These are phyloP conservation scores for Bauhinia variegata DNA, from an alignment of 306 rosid species.

Conservation along the genomic window DNA sequence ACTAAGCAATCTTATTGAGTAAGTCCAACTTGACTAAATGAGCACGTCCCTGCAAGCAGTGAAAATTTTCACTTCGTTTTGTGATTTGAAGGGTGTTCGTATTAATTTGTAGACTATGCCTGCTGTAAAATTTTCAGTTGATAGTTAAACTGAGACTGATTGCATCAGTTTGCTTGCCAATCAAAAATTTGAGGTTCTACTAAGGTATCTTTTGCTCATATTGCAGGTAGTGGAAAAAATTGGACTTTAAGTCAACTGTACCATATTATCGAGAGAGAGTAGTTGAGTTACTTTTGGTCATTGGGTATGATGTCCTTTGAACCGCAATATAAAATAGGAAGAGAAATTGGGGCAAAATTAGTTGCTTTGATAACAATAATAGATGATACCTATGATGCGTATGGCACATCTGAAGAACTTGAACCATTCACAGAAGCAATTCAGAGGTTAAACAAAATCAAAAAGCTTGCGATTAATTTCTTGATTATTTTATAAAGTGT, in stretches of 20 bases:
- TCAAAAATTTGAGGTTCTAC: not conserved
- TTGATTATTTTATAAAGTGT: too few species aligned
- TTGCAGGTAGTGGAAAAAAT: conserved; percentile 52
- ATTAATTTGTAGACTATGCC: too few species aligned
- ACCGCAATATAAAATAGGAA: conserved; percentile 30
- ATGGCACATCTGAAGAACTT: conserved; percentile 51
- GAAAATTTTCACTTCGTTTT: too few species aligned
- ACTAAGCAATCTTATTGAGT: conserved; percentile 8
- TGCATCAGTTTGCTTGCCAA: too few species aligned
- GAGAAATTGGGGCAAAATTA: conserved; percentile 39
- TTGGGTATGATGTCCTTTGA: conserved; percentile 14
- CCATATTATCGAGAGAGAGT: conserved; percentile 48
- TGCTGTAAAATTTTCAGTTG: not conserved
- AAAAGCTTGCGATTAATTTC: not conserved
- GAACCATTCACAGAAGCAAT: conserved; percentile 46
- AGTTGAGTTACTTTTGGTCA: conserved; percentile 34
- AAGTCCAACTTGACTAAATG: not conserved
- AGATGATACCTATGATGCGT: conserved; percentile 54
- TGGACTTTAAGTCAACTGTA: conserved; percentile 29
- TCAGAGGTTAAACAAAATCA: conserved; percentile 27
- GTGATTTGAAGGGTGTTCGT: too few species aligned
- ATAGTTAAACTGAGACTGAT: not conserved
- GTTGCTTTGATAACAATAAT: conserved; percentile 8
- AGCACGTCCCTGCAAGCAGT: too few species aligned
- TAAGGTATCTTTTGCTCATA: not conserved